Evolutionary conservation across 176 grass and related monocot species (phyloP).

Genomic region (Pontederia crassipes): DNA sequence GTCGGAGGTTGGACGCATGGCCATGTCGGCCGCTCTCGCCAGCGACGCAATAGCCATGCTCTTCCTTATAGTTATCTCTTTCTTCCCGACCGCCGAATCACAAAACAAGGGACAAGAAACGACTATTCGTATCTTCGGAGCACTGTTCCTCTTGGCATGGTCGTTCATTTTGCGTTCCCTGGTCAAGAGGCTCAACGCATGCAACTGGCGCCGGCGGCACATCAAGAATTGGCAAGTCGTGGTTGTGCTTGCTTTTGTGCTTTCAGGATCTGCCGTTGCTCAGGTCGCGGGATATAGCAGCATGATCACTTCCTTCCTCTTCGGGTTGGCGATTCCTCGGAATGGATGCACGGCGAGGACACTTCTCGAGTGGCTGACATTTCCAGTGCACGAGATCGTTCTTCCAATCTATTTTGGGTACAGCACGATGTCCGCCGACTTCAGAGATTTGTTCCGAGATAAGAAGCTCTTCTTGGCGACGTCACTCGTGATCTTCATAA

Average conservation of each 20-base stretch:
- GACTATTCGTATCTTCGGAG: neutral
- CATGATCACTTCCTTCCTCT: constrained; percentile 50
- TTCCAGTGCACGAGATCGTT: constrained; percentile 43
- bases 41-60: constrained; percentile 45
- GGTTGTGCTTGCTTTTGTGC: constrained; percentile 31
- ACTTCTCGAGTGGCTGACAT: constrained; percentile 41
- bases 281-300: constrained; percentile 29
- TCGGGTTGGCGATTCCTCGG: constrained; percentile 44
- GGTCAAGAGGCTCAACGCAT: constrained; percentile 19
- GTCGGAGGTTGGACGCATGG: constrained; percentile 50
- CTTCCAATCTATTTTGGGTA: constrained; percentile 54
- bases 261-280: constrained; percentile 5
- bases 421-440: constrained; percentile 35
- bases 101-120: neutral
- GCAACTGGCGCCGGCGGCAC: constrained; percentile 25
- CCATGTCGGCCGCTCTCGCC: constrained; percentile 43
- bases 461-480: neutral
- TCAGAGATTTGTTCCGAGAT: constrained; percentile 5
- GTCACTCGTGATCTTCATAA: constrained; percentile 25
- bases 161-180: neutral
- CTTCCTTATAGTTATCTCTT: constrained; percentile 9
- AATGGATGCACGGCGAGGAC: constrained; percentile 50
- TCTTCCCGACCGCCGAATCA: neutral
- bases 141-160: neutral
- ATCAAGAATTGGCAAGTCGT: constrained; percentile 31